Evolutionary conservation across 768 basidiomycete species (phyloP).

Genomic region (Scleroderma citrinum): DNA sequence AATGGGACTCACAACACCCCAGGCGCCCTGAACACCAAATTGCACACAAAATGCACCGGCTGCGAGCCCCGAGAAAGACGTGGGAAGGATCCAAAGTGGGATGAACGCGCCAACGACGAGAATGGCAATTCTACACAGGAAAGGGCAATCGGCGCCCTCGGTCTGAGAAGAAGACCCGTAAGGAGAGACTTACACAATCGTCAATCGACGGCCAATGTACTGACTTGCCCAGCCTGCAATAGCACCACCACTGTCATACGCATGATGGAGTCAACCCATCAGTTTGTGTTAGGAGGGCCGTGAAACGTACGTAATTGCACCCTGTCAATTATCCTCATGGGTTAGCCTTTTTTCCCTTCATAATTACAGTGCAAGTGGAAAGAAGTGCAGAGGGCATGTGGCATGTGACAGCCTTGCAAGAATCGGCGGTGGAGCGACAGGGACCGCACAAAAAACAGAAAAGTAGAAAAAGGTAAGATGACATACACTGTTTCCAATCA

Average conservation of each 20-base stretch:
- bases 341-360: not conserved
- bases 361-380: not conserved
- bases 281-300: not conserved
- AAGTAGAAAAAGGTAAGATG: not conserved
- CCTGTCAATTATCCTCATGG: conserved; percentile 19
- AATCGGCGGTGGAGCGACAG: not conserved
- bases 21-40: conserved; percentile 86
- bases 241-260: conserved; percentile 48
- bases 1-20: conserved; percentile 63
- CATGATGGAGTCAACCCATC: not conserved
- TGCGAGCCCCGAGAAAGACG: conserved; percentile 57
- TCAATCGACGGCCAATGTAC: conserved; percentile 76
- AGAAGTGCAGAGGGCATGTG: not conserved
- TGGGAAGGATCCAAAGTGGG: conserved; percentile 81
- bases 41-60: conserved; percentile 87
- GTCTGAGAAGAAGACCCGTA: not conserved
- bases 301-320: conserved; percentile 42
- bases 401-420: too few relatives aligned
- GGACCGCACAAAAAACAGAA: not conserved
- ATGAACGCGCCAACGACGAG: conserved; percentile 42
- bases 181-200: conserved; percentile 45
- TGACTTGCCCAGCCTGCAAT: conserved; percentile 72
- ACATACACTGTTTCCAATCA: conserved; percentile 68
- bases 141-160: not conserved
- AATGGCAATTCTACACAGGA: conserved; percentile 15